A percentile compares a stretch with the other conserved stretches of the same genome.
These are phyloP conservation scores for Cladosporium halotolerans DNA, from an alignment of 2,329 filamentous ascomycete species.

Conservation along the genomic window DNA sequence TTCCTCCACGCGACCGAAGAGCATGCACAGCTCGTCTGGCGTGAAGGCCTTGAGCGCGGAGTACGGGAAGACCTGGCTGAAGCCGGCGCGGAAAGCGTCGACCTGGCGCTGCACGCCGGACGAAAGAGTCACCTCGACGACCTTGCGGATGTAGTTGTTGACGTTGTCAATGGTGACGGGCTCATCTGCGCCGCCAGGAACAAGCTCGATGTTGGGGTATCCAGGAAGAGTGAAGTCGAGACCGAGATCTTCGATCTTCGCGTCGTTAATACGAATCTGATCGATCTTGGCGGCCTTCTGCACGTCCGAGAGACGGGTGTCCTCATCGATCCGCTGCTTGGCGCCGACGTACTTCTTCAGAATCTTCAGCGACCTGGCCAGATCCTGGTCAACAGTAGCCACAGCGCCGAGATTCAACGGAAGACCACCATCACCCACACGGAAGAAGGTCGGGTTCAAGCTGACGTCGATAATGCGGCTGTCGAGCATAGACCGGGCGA, in stretches of 20 bases:
- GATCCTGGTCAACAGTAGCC: constrained; percentile 76
- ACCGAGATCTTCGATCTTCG: constrained; percentile 75
- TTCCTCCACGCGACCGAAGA: constrained; percentile 88
- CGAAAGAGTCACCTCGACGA: constrained; percentile 88
- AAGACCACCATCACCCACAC: constrained; percentile 66
- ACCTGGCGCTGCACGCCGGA: constrained; percentile 81
- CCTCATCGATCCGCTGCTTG: constrained; percentile 75
- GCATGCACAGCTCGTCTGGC: constrained; percentile 85
- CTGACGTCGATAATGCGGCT: constrained; percentile 96
- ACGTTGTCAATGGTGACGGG: constrained; percentile 86
- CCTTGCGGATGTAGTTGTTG: constrained; percentile 77
- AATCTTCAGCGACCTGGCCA: constrained; percentile 78
- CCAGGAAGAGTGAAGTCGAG: constrained; percentile 94
- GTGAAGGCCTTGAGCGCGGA: constrained; percentile 89
- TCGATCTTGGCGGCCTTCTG: constrained; percentile 67
- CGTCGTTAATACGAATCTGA: constrained; percentile 67
- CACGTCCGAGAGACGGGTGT: constrained; percentile 56
- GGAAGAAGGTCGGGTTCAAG: constrained; percentile 97
- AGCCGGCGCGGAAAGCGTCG: constrained; percentile 83
- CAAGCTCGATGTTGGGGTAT: constrained; percentile 77
- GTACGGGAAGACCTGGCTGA: constrained; percentile 95
- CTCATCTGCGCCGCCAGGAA: constrained; percentile 66
- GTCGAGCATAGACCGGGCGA: constrained; percentile 95
- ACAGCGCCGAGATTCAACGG: constrained; percentile 75
- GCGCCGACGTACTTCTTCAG: constrained; percentile 80